phyloP scores from a whole-genome alignment of 345 rosid species.

The Gossypium bickii region DNA sequence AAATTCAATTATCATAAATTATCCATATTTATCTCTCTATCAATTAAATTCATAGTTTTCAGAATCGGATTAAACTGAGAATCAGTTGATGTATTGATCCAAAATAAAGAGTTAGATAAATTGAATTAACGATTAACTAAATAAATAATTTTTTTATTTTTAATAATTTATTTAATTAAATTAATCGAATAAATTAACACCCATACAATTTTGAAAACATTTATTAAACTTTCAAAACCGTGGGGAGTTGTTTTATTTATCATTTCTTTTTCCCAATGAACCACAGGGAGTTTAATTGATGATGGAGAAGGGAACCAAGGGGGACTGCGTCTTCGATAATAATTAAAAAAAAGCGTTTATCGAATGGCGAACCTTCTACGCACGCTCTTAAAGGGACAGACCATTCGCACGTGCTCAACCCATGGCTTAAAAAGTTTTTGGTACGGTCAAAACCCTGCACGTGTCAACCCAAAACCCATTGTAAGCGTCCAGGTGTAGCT shows the following conservation, averaged over 20 bases:
- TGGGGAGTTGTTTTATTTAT: not conserved
- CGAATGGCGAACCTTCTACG: conserved; percentile 29
- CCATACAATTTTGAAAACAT: too few relatives aligned
- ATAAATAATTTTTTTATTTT: too few relatives aligned
- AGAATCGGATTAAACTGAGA: too few relatives aligned
- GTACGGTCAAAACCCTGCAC: conserved; percentile 27
- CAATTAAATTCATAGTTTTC: fast-evolving
- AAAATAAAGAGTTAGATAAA: too few relatives aligned
- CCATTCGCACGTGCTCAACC: conserved; percentile 41
- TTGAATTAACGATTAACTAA: fast-evolving
- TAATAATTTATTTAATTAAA: too few relatives aligned
- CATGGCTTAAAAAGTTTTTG: conserved; percentile 17
- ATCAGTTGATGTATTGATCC: fast-evolving
- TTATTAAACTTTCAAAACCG: not conserved
- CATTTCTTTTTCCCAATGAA: too few relatives aligned
- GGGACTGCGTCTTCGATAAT: conserved; percentile 1
- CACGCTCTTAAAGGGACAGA: conserved; percentile 37
- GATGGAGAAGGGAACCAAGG: not conserved
- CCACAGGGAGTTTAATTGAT: not conserved
- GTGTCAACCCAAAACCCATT: conserved; percentile 28
- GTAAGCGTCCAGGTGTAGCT: conserved; percentile 17
- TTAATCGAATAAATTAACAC: too few relatives aligned
- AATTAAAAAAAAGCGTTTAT: not conserved
- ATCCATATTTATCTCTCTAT: too few relatives aligned
- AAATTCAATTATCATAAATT: too few relatives aligned